A percentile compares a stretch with the other conserved stretches of the same genome.
Conservation (phyloP, 495 filamentous ascomycete species). For the Penicillium parvum region DNA sequence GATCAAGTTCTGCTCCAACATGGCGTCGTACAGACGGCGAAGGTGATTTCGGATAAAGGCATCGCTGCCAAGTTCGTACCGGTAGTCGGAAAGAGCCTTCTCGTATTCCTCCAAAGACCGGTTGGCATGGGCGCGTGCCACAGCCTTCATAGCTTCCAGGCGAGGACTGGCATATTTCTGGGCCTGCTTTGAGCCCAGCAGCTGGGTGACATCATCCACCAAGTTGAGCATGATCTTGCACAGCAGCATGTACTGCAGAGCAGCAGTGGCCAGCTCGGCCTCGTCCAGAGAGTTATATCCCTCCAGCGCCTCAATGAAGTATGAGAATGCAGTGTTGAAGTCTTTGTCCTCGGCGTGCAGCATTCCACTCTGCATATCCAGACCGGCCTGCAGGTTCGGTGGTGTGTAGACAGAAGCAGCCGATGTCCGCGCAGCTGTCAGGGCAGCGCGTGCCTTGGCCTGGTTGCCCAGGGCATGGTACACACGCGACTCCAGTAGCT, state of each 20-base stretch:
- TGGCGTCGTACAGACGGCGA: constrained; percentile 90
- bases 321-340: constrained; percentile 96
- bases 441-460: constrained; percentile 88
- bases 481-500: constrained; percentile 91
- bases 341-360: constrained; percentile 97
- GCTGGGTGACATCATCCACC: constrained; percentile 86
- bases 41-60: constrained; percentile 94
- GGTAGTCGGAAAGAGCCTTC: constrained; percentile 79
- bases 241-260: constrained; percentile 98
- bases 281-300: constrained; percentile 94
- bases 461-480: constrained; percentile 98
- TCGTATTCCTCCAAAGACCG: constrained; percentile 96
- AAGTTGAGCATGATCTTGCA: constrained; percentile 99
- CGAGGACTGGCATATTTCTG: constrained; percentile 91
- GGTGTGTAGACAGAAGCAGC: constrained; percentile 97
- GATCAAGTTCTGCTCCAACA: constrained; percentile 98
- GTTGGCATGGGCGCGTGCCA: constrained; percentile 90
- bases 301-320: constrained; percentile 98
- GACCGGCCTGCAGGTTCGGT: constrained; percentile 86
- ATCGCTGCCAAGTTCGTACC: constrained; percentile 87
- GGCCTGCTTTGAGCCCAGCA: constrained; percentile 92
- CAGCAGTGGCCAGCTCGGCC: constrained; percentile 74
- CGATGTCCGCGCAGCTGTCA: constrained; percentile 89
- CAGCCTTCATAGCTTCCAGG: constrained; percentile 97
- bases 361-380: constrained; percentile 99